Conservation (phyloP, 2,329 filamentous ascomycete species). For the Karstenula rhodostoma region DNA sequence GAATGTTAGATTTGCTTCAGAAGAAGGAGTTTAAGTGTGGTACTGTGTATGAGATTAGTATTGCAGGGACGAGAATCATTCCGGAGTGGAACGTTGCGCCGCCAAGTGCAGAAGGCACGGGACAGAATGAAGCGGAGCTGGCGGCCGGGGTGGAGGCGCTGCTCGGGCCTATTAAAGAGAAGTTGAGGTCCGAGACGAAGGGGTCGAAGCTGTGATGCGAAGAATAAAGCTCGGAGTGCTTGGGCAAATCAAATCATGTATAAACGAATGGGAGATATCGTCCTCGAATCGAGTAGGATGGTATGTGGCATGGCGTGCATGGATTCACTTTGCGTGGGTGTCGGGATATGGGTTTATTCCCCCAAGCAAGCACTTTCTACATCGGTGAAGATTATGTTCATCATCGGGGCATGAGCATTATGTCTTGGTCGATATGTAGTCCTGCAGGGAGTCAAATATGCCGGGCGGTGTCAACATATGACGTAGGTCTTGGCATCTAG, state of each 20-base stretch:
- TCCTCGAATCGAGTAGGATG: neutral
- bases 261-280: neutral
- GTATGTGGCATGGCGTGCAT: neutral
- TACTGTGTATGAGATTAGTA: slow-evolving; percentile 33
- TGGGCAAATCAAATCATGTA: neutral
- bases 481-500: no score
- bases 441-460: no score
- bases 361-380: no score
- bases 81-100: slow-evolving; percentile 40
- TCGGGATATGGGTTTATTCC: neutral
- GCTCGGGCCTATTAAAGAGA: slow-evolving; percentile 32
- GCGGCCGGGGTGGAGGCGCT: slow-evolving; percentile 26
- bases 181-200: slow-evolving; percentile 26
- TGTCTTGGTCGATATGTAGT: no score
- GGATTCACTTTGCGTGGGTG: neutral
- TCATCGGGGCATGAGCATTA: no score
- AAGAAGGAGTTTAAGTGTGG: slow-evolving; percentile 40
- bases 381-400: no score
- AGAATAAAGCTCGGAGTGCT: neutral
- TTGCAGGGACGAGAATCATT: slow-evolving; percentile 29
- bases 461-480: no score
- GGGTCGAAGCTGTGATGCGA: slow-evolving; percentile 19
- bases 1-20: slow-evolving; percentile 35
- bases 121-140: slow-evolving; percentile 26
- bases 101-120: slow-evolving; percentile 30